Percentiles rank a stretch among this genome's conserved stretches.
phyloP scores from a whole-genome alignment of 495 filamentous ascomycete species.

The Haplographium delicatum region DNA sequence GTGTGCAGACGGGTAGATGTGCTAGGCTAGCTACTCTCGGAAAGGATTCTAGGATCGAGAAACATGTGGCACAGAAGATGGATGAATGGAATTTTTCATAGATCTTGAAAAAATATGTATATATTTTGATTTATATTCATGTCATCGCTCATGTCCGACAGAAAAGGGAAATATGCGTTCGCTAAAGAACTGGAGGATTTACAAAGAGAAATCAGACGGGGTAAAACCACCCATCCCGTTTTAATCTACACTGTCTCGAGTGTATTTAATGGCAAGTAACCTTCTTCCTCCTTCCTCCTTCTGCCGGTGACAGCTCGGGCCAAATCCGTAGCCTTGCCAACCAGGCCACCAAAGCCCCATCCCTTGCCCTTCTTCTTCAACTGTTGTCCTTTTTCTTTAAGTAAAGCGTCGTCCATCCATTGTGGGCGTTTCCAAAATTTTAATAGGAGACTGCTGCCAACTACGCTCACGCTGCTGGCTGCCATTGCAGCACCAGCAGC shows the following conservation, averaged over 20 bases:
- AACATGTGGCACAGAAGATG: no score
- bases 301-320: constrained; percentile 29
- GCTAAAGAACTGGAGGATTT: not conserved
- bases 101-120: no score
- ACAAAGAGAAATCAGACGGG: constrained; percentile 12
- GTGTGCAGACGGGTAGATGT: no score
- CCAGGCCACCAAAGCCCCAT: constrained; percentile 38
- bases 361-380: constrained; percentile 38
- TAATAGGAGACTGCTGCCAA: constrained; percentile 73
- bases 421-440: constrained; percentile 81
- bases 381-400: constrained; percentile 50
- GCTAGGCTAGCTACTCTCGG: no score
- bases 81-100: no score
- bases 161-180: no score
- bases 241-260: constrained; percentile 20
- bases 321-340: constrained; percentile 35
- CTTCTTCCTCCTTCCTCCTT: constrained; percentile 42
- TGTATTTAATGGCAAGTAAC: constrained; percentile 49
- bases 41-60: no score
- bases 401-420: constrained; percentile 78
- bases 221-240: no score
- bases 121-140: no score
- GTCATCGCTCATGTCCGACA: no score
- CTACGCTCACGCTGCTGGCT: constrained; percentile 81
- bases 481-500: constrained; percentile 96